Evolutionary conservation across 805 yeast species (phyloP).

Genomic region (Schizosaccharomyces osmophilus): DNA sequence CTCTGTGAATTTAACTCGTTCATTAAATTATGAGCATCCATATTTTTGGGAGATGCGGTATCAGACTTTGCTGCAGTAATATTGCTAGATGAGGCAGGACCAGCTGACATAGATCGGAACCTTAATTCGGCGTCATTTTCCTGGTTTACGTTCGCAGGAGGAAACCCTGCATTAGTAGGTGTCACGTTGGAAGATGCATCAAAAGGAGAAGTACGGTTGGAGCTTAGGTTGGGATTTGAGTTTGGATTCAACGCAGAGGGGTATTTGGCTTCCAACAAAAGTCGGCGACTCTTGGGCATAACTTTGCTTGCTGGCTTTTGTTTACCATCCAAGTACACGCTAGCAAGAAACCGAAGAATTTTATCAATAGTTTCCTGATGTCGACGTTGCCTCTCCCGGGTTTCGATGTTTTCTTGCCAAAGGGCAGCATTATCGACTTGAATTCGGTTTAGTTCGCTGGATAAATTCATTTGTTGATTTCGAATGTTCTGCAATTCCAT

Average conservation of each 20-base stretch:
- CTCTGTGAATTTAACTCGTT: neutral
- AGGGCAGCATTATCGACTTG: constrained; percentile 68
- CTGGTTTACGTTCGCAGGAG: too few relatives aligned
- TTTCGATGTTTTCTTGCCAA: constrained; percentile 71
- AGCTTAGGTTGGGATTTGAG: too few relatives aligned
- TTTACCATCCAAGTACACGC: constrained; percentile 31
- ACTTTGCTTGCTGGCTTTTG: neutral
- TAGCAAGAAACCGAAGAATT: constrained; percentile 65
- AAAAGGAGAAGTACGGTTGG: too few relatives aligned
- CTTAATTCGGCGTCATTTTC: too few relatives aligned
- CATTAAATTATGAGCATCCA: neutral
- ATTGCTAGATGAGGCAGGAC: neutral
- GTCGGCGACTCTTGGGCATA: neutral
- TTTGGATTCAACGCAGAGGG: neutral
- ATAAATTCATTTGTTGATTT: constrained; percentile 51
- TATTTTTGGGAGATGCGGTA: neutral
- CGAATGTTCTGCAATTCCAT: constrained; percentile 54
- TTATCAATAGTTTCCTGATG: constrained; percentile 77
- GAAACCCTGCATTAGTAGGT: too few relatives aligned
- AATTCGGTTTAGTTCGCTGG: constrained; percentile 63
- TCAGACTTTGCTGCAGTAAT: neutral
- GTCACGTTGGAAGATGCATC: too few relatives aligned
- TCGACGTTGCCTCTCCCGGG: constrained; percentile 61
- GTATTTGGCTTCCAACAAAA: neutral
- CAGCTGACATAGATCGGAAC: too few relatives aligned